phyloP scores from a whole-genome alignment of 2,329 filamentous ascomycete species.

The Ilyonectria mors-panacis region DNA sequence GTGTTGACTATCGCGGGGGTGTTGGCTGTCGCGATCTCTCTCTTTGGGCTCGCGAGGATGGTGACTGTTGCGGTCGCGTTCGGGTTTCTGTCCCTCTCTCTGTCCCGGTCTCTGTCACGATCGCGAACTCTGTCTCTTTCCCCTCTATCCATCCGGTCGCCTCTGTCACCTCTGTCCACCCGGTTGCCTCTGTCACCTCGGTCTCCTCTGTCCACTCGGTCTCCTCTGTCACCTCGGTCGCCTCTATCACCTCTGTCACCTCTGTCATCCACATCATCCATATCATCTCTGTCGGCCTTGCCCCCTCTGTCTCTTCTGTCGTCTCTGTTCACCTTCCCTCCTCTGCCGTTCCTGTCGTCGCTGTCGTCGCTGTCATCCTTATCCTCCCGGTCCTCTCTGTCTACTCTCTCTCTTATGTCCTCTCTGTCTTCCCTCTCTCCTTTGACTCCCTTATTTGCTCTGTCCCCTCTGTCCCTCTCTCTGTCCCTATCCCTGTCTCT shows the following conservation, averaged over 20 bases:
- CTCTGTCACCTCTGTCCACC: too few species aligned
- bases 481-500: slow-evolving; percentile 7
- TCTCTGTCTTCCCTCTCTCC: slow-evolving; percentile 17
- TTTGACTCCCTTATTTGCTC: slow-evolving; percentile 12
- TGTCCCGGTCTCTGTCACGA: slow-evolving; percentile 15
- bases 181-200: not conserved
- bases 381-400: slow-evolving; percentile 11
- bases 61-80: slow-evolving; percentile 6
- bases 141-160: not conserved
- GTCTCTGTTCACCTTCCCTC: not conserved
- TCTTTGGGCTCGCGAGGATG: not conserved
- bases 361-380: slow-evolving; percentile 28
- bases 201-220: not conserved
- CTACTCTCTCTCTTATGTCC: not conserved
- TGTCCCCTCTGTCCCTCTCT: slow-evolving; percentile 3
- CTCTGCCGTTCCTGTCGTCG: slow-evolving; percentile 1
- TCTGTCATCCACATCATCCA: not conserved
- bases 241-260: not conserved
- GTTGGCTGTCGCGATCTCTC: slow-evolving; percentile 30
- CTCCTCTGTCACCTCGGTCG: not conserved
- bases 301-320: slow-evolving; percentile 20
- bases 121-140: slow-evolving; percentile 1
- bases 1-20: slow-evolving; percentile 26
- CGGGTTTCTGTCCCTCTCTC: not conserved
- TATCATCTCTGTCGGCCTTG: not conserved